Conservation (phyloP, 441 rosid species). For the Bruguiera hainesii region DNA sequence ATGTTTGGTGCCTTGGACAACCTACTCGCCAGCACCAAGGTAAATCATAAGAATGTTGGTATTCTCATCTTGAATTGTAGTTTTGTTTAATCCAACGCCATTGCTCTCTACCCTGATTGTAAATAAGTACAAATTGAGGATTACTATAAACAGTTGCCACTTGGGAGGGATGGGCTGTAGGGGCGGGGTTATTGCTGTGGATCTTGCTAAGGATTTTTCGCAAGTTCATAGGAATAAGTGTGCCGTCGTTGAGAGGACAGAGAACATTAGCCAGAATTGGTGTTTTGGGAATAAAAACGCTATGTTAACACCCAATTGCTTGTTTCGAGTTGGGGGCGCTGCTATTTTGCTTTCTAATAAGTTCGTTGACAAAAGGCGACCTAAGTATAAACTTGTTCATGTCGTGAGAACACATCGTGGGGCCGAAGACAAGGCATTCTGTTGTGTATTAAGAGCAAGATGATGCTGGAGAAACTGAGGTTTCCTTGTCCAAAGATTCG, state of each 20-base stretch:
- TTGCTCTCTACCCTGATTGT: constrained; percentile 70
- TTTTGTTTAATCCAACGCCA: constrained; percentile 65
- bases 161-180: constrained; percentile 80
- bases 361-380: constrained; percentile 38
- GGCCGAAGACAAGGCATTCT: constrained; percentile 67
- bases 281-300: constrained; percentile 73
- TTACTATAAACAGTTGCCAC: constrained; percentile 58
- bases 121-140: constrained; percentile 64
- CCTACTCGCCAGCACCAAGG: constrained; percentile 38
- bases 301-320: constrained; percentile 74
- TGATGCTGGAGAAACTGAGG: constrained; percentile 53
- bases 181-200: constrained; percentile 66
- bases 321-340: constrained; percentile 62
- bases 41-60: constrained; percentile 69
- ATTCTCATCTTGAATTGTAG: constrained; percentile 74
- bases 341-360: constrained; percentile 65
- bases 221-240: constrained; percentile 56
- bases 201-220: constrained; percentile 65
- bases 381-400: constrained; percentile 66
- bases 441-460: constrained; percentile 68
- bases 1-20: constrained; percentile 66
- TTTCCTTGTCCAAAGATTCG: constrained; percentile 62
- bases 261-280: constrained; percentile 81
- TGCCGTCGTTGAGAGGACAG: constrained; percentile 70
- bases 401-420: constrained; percentile 72